phyloP scores from a whole-genome alignment of 331 rosid genomes.

The Stylosanthes scabra region DNA sequence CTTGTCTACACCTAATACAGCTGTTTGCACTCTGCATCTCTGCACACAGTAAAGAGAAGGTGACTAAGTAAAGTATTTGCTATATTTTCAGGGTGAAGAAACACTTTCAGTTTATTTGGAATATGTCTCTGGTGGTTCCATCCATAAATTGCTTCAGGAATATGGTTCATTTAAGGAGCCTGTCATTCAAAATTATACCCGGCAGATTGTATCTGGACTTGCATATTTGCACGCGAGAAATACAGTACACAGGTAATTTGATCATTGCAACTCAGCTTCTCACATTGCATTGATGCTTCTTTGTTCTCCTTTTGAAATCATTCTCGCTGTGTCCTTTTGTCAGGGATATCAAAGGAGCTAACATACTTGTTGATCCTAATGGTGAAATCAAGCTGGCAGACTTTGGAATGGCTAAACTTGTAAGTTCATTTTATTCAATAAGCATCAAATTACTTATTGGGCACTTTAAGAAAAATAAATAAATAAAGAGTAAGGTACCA shows the following conservation, averaged over 20 bases:
- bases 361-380: conserved; percentile 89
- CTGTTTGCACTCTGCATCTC: neutral
- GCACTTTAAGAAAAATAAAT: conserved; percentile 1
- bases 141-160: conserved; percentile 87
- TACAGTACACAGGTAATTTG: conserved; percentile 79
- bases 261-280: conserved; percentile 26
- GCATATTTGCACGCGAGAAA: conserved; percentile 89
- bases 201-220: conserved; percentile 89
- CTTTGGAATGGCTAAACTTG: conserved; percentile 97
- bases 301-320: conserved; percentile 30
- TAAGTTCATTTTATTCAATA: conserved; percentile 41
- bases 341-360: conserved; percentile 99
- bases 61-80: conserved; percentile 22
- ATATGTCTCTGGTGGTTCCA: conserved; percentile 93
- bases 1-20: conserved; percentile 3
- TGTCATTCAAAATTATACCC: conserved; percentile 87
- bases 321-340: conserved; percentile 34
- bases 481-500: too few relatives aligned
- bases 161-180: conserved; percentile 87
- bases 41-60: conserved; percentile 8
- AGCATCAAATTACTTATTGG: conserved; percentile 27
- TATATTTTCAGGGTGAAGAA: conserved; percentile 68
- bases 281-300: conserved; percentile 8
- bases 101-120: conserved; percentile 88
- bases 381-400: conserved; percentile 96